Percentiles rank a stretch among this genome's conserved stretches.
phyloP scores from a whole-genome alignment of 345 rosid species.

The Eucalyptus pumila region DNA sequence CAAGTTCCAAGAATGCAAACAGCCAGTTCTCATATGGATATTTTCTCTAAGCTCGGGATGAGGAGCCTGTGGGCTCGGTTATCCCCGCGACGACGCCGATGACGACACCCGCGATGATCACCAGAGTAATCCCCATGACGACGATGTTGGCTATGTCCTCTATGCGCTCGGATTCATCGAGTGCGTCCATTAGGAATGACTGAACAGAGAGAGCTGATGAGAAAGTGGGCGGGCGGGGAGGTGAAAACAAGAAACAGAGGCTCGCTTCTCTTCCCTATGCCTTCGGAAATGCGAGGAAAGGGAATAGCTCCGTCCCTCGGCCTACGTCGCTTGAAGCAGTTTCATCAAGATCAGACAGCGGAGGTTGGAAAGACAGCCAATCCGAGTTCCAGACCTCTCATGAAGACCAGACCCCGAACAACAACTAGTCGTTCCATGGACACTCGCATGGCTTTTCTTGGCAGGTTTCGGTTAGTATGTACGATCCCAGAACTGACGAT shows the following conservation, averaged over 20 bases:
- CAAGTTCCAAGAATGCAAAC: background rate
- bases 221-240: background rate
- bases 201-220: background rate
- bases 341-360: background rate
- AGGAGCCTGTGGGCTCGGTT: background rate
- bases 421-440: background rate
- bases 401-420: background rate
- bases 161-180: background rate
- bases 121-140: background rate
- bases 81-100: background rate
- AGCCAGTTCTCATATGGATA: background rate
- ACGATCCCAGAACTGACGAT: background rate
- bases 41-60: background rate
- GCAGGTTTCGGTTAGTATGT: background rate
- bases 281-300: background rate
- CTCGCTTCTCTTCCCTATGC: background rate
- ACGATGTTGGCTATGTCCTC: background rate
- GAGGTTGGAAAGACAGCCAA: background rate
- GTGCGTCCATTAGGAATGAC: background rate
- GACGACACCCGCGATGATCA: background rate
- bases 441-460: background rate
- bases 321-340: background rate
- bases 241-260: background rate
- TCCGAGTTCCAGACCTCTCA: background rate
- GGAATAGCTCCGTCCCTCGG: background rate